Evolutionary conservation across 345 rosid species (phyloP).

Genomic region (Carallia pectinifolia): DNA sequence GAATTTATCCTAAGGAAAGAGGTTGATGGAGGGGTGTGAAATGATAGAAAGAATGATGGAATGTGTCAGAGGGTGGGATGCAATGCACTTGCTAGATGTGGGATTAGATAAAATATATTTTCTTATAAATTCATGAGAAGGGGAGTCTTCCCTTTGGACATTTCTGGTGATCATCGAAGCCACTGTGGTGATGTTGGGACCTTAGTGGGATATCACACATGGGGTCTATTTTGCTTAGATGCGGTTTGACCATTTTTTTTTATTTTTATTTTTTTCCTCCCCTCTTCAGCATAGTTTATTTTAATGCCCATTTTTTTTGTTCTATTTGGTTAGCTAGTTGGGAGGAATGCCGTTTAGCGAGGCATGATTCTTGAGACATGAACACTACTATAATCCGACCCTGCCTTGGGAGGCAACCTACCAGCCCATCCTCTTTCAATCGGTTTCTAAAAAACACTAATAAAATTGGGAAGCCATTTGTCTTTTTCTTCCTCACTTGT

Average conservation of each 20-base stretch:
- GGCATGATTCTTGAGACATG: conserved; percentile 64
- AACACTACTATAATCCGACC: conserved; percentile 59
- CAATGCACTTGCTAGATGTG: conserved; percentile 53
- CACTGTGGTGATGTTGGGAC: conserved; percentile 60
- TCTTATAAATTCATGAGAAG: conserved; percentile 29
- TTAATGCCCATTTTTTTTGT: neutral
- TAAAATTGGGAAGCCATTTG: neutral
- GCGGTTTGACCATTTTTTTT: conserved; percentile 22
- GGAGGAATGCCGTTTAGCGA: conserved; percentile 34
- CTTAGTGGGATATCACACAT: conserved; percentile 63
- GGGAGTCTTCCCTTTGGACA: conserved; percentile 5
- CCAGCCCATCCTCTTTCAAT: conserved; percentile 28
- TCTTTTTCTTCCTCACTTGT: neutral
- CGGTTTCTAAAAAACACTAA: neutral
- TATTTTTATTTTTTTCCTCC: neutral
- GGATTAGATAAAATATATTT: conserved; percentile 29
- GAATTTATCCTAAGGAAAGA: conserved; percentile 51
- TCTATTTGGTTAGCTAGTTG: conserved; percentile 14
- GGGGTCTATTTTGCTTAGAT: conserved; percentile 30
- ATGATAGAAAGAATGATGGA: conserved; percentile 42
- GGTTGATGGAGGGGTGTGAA: conserved; percentile 21
- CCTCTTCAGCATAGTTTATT: neutral
- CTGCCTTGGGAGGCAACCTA: conserved; percentile 73
- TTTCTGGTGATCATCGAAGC: conserved; percentile 34
- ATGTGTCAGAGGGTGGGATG: conserved; percentile 56